phyloP scores from a whole-genome alignment of 306 rosid genomes.

The Casuarina glauca region DNA sequence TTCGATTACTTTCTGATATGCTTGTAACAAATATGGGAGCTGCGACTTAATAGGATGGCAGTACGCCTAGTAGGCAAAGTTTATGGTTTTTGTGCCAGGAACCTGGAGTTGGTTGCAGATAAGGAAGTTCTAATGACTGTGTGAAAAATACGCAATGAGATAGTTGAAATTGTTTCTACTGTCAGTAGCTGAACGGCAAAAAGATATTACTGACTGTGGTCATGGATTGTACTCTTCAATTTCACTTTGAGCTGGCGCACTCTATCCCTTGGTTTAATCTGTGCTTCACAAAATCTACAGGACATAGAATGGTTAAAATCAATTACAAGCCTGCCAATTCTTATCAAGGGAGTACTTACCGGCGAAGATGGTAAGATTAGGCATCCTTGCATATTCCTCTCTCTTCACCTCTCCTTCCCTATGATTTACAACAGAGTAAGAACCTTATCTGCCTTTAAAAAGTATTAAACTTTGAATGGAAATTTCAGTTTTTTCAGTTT shows the following conservation, averaged over 20 bases:
- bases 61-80: background rate
- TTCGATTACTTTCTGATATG: background rate
- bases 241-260: background rate
- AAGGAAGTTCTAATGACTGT: background rate
- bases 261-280: background rate
- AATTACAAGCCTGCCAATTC: conserved; percentile 34
- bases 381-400: background rate
- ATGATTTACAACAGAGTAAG: background rate
- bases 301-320: conserved; percentile 41
- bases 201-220: background rate
- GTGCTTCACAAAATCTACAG: conserved; percentile 11
- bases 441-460: conserved; percentile 1
- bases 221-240: background rate
- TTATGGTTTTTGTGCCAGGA: background rate
- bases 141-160: background rate
- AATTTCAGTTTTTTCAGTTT: background rate
- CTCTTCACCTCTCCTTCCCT: background rate
- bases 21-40: background rate
- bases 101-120: background rate
- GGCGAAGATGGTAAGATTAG: conserved; percentile 33
- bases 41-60: background rate
- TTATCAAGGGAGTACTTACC: conserved; percentile 35
- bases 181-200: background rate
- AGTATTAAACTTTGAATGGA: background rate
- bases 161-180: background rate